Conservation (phyloP, 306 rosid species). For the Erythrophleum fordii region DNA sequence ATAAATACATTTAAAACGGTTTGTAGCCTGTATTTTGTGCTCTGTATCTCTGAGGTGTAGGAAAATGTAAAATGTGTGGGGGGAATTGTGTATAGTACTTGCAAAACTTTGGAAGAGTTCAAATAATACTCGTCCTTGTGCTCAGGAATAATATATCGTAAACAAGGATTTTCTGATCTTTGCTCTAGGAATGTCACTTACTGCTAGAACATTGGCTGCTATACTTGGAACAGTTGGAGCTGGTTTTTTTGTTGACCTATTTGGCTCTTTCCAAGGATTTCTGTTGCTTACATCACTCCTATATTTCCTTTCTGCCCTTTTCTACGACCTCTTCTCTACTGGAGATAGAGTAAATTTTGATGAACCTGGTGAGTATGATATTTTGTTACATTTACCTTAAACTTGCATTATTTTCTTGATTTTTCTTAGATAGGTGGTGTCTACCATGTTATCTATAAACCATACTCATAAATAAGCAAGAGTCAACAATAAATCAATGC, state of each 20-base stretch:
- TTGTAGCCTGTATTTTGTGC: conserved; percentile 17
- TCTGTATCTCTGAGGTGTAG: background rate
- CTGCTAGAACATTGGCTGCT: conserved; percentile 91
- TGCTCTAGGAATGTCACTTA: conserved; percentile 77
- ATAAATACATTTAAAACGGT: conserved; percentile 26
- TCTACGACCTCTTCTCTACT: conserved; percentile 75
- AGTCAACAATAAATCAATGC: background rate
- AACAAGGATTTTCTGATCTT: conserved; percentile 25
- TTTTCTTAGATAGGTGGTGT: background rate
- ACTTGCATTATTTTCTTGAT: background rate
- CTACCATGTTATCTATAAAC: background rate
- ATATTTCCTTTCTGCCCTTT: conserved; percentile 78
- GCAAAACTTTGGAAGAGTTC: conserved; percentile 27
- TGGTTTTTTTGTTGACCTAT: conserved; percentile 85
- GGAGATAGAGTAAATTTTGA: conserved; percentile 92
- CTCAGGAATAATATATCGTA: conserved; percentile 9
- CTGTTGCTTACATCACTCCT: conserved; percentile 71
- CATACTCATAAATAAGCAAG: background rate
- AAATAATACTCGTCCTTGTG: conserved; percentile 24
- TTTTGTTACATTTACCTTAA: conserved; percentile 23
- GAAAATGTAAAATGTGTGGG: background rate
- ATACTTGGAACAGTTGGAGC: conserved; percentile 91
- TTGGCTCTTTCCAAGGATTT: conserved; percentile 93
- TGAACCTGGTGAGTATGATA: conserved; percentile 50
- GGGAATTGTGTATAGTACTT: background rate